A percentile compares a stretch with the other conserved stretches of the same genome.
These are phyloP conservation scores for Stromatinia cepivora DNA, from an alignment of 2,329 filamentous ascomycete species.

Conservation along the genomic window DNA sequence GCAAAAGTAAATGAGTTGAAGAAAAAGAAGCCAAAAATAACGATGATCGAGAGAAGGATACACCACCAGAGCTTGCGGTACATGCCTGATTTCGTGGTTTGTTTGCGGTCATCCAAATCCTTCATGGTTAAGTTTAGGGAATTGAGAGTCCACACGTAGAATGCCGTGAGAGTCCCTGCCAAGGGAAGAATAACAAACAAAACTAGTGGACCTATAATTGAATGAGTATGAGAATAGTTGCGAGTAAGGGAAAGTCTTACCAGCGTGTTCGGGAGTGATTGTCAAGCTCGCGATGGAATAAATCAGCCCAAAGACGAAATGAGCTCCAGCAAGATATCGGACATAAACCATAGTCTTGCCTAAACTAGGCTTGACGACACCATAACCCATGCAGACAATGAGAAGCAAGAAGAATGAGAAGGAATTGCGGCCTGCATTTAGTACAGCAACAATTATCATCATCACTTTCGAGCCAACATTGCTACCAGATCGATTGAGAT, in stretches of 20 bases:
- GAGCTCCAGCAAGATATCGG: constrained; percentile 83
- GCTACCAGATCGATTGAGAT: constrained; percentile 84
- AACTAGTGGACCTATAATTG: constrained; percentile 69
- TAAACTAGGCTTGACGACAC: constrained; percentile 90
- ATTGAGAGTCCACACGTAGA: constrained; percentile 98
- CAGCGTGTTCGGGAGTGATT: constrained; percentile 82
- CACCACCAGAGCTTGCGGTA: constrained; percentile 99
- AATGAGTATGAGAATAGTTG: constrained; percentile 23
- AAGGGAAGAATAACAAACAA: constrained; percentile 91
- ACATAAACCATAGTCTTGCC: constrained; percentile 94
- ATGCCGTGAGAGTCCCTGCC: constrained; percentile 87
- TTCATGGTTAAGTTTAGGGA: constrained; percentile 94
- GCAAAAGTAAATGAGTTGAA: constrained; percentile 96
- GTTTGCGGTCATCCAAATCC: constrained; percentile 90
- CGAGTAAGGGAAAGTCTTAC: constrained; percentile 44
- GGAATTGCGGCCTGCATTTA: constrained; percentile 92
- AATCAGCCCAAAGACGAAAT: constrained; percentile 92
- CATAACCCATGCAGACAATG: constrained; percentile 99
- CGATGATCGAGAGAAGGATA: constrained; percentile 85
- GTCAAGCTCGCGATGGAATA: constrained; percentile 89
- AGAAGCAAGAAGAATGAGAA: constrained; percentile 98
- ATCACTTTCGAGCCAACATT: constrained; percentile 81
- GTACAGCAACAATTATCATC: constrained; percentile 85
- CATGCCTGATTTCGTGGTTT: constrained; percentile 91
- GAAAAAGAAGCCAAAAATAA: constrained; percentile 98